A percentile compares a stretch with the other conserved stretches of the same genome.
Conservation (phyloP, 495 filamentous ascomycete species). For the Sordaria brevicollis region DNA sequence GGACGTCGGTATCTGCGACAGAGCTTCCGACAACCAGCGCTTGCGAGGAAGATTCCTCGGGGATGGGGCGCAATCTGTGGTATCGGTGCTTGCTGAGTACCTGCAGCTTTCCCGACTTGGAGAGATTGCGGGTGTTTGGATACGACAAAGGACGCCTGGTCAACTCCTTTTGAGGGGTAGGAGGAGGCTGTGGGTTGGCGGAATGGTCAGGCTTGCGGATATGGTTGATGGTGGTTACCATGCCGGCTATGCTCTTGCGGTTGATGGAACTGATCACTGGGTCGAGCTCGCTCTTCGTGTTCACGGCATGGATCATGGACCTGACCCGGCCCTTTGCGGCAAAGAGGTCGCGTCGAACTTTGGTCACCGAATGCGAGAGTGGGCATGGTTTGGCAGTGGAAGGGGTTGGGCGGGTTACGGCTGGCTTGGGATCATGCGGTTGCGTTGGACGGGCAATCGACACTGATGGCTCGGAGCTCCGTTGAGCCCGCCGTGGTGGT, state of each 20-base stretch:
- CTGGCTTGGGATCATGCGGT: too few relatives aligned
- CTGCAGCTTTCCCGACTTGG: neutral
- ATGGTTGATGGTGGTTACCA: neutral
- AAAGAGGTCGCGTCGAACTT: neutral
- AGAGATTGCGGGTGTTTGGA: fast-evolving
- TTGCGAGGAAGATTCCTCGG: neutral
- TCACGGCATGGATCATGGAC: neutral
- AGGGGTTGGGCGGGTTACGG: too few relatives aligned
- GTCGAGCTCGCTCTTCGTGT: neutral
- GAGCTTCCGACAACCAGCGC: neutral
- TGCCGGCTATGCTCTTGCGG: neutral
- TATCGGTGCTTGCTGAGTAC: neutral
- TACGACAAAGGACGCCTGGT: neutral
- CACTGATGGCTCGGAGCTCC: neutral
- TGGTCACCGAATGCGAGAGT: neutral
- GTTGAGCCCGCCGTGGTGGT: too few relatives aligned
- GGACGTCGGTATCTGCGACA: neutral
- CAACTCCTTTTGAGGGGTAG: neutral
- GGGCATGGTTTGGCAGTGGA: too few relatives aligned
- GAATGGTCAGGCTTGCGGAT: fast-evolving
- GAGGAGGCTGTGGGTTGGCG: neutral
- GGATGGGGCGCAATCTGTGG: neutral
- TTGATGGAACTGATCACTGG: neutral
- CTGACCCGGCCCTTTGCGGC: neutral
- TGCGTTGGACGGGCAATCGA: too few relatives aligned